A percentile compares a stretch with the other conserved stretches of the same genome.
Evolutionary conservation across 192 early-diverging fungal species (phyloP).

Genomic region (Linnemannia zychae): DNA sequence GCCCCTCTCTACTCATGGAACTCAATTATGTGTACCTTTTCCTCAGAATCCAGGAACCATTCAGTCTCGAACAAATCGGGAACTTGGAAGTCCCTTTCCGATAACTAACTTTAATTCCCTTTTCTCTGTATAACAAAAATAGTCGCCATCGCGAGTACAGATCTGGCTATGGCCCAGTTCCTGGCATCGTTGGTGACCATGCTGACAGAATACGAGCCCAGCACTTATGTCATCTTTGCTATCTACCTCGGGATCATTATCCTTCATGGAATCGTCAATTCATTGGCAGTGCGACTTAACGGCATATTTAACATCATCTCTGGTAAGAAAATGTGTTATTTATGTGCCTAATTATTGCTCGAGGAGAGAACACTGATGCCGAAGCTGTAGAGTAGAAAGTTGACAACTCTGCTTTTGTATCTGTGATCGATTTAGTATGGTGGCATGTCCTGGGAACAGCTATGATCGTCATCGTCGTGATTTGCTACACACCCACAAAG

Average conservation of each 20-base stretch:
- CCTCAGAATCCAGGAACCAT: background rate
- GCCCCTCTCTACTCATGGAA: background rate
- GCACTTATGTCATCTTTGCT: conserved; percentile 62
- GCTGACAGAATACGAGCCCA: conserved; percentile 49
- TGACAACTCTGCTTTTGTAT: background rate
- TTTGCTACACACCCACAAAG: conserved; percentile 57
- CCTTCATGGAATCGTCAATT: conserved; percentile 66
- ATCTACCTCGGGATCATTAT: conserved; percentile 66
- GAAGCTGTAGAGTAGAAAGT: background rate
- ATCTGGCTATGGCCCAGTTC: conserved; percentile 65
- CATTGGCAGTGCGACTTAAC: conserved; percentile 58
- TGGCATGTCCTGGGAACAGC: conserved; percentile 61
- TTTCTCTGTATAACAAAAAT: background rate
- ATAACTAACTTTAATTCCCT: background rate
- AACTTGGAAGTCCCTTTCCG: background rate
- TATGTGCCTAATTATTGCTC: background rate
- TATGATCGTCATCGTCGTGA: conserved; percentile 62
- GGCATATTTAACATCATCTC: conserved; percentile 65
- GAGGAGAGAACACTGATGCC: background rate
- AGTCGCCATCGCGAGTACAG: conserved; percentile 63
- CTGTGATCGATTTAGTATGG: conserved; percentile 28
- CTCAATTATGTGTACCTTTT: background rate
- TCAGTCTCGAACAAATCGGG: background rate
- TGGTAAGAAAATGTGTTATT: conserved; percentile 33
- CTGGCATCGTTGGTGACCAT: conserved; percentile 60